phyloP scores from a whole-genome alignment of 2,329 filamentous ascomycete species.

The Alternaria rosae region DNA sequence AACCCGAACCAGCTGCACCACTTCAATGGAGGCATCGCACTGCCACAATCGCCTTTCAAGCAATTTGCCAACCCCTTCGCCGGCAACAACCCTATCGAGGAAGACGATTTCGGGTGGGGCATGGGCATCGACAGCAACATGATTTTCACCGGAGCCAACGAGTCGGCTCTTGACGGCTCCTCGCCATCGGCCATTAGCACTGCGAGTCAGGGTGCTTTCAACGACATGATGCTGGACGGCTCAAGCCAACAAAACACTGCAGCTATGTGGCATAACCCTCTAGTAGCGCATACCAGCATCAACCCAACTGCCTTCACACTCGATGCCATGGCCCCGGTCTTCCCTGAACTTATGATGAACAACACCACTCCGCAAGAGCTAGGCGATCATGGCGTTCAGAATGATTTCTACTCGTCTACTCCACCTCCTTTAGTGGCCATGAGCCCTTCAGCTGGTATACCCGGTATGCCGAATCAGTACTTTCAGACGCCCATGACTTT shows the following conservation, averaged over 20 bases:
- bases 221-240: constrained; percentile 89
- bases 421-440: constrained; percentile 78
- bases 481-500: constrained; percentile 73
- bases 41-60: constrained; percentile 59
- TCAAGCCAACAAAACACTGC: constrained; percentile 50
- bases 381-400: constrained; percentile 71
- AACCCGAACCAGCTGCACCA: constrained; percentile 80
- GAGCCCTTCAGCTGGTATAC: constrained; percentile 72
- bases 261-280: constrained; percentile 49
- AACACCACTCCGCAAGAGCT: constrained; percentile 81
- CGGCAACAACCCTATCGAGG: constrained; percentile 66
- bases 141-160: constrained; percentile 63
- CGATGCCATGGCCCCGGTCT: constrained; percentile 76
- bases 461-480: constrained; percentile 66
- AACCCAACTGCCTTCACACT: constrained; percentile 73
- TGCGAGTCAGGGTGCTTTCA: constrained; percentile 88
- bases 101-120: constrained; percentile 87
- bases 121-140: constrained; percentile 78
- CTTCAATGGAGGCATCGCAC: constrained; percentile 77
- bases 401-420: constrained; percentile 79
- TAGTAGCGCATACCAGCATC: constrained; percentile 74
- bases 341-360: constrained; percentile 72
- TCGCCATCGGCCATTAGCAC: constrained; percentile 97
- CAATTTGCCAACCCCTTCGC: constrained; percentile 61
- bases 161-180: constrained; percentile 87